Evolutionary conservation across 108 stramenopile species (phyloP).

Genomic region (Fistulifera pelliculosa): DNA sequence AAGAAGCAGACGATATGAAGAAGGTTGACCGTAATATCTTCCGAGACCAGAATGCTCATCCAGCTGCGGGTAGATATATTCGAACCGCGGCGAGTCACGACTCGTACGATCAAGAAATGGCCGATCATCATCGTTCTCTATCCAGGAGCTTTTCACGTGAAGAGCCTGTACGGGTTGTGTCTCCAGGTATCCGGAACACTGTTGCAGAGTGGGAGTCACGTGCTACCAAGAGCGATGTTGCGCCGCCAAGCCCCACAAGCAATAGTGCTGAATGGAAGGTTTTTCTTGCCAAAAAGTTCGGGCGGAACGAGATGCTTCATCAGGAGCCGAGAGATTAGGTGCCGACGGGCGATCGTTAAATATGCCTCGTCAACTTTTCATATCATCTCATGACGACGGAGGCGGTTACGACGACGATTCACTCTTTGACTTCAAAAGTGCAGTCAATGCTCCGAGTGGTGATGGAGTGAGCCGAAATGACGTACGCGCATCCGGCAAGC

Average conservation of each 20-base stretch:
- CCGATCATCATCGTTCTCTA: too few species aligned
- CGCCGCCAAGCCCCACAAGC: too few species aligned
- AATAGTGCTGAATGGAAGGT: slow-evolving; percentile 39
- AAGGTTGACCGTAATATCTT: not conserved
- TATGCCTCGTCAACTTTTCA: not conserved
- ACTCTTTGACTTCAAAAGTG: slow-evolving; percentile 25
- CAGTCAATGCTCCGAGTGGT: not conserved
- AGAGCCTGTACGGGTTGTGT: too few species aligned
- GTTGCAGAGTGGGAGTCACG: too few species aligned
- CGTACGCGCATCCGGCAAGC: not conserved
- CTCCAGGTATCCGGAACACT: too few species aligned
- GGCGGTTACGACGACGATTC: slow-evolving; percentile 25
- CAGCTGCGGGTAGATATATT: not conserved
- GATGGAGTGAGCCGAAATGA: not conserved
- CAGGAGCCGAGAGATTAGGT: not conserved
- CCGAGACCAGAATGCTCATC: too few species aligned
- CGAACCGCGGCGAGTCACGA: not conserved
- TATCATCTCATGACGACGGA: not conserved
- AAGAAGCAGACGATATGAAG: not conserved
- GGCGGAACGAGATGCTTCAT: slow-evolving; percentile 11
- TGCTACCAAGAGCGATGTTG: too few species aligned
- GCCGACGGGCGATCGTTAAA: not conserved
- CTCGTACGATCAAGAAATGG: not conserved
- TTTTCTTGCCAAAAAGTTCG: slow-evolving; percentile 30
- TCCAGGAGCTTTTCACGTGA: too few species aligned